phyloP scores from a whole-genome alignment of 2,329 filamentous ascomycete genomes.

The Fusarium nelsonii region DNA sequence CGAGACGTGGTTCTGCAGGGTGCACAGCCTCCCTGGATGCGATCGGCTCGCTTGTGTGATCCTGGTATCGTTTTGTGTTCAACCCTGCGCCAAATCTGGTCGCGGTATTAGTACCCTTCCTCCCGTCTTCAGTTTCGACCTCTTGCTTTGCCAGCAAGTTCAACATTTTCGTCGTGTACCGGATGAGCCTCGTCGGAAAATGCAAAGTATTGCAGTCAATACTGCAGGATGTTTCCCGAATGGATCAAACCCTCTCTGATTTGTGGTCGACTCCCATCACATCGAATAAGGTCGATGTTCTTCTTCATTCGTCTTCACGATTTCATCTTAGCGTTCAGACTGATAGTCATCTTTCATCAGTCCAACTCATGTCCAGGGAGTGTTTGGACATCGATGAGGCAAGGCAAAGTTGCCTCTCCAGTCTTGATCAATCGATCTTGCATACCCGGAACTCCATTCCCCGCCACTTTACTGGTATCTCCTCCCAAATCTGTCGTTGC shows the following conservation, averaged over 20 bases:
- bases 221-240: not conserved
- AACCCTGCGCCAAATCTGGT: not conserved
- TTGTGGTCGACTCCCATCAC: not conserved
- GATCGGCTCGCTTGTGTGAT: not conserved
- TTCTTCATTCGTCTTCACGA: not conserved
- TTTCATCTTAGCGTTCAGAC: not conserved
- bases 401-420: constrained; percentile 4
- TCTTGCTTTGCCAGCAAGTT: not conserved
- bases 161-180: not conserved
- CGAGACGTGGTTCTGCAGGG: not conserved
- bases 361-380: not conserved
- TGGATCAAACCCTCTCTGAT: not conserved
- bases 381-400: not conserved
- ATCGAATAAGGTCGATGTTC: not conserved
- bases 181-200: not conserved
- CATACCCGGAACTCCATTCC: not conserved
- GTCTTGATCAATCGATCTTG: not conserved
- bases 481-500: not conserved
- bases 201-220: not conserved
- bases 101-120: not conserved
- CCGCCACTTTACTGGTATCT: not conserved
- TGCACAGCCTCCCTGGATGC: not conserved
- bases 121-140: not conserved
- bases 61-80: not conserved
- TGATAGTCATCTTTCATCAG: not conserved